Percentiles rank a stretch among this genome's conserved stretches.
Conservation (phyloP, 768 basidiomycete genomes). For the Lentinus brumalis region DNA sequence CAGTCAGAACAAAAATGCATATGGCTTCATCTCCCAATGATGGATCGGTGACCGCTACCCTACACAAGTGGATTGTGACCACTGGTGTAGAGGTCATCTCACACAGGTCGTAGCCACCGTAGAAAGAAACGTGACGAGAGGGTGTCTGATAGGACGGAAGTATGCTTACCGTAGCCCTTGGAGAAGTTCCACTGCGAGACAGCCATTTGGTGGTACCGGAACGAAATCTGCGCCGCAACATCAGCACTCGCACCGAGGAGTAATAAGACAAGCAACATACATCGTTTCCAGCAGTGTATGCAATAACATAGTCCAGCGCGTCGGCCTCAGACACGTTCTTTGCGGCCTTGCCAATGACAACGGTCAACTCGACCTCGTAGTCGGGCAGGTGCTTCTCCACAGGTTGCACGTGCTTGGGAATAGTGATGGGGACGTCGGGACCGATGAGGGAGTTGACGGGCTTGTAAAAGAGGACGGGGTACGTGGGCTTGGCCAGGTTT, state of each 20-base stretch:
- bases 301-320: conserved; percentile 85
- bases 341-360: conserved; percentile 82
- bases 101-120: too few species aligned
- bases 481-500: conserved; percentile 65
- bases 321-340: conserved; percentile 80
- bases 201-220: conserved; percentile 79
- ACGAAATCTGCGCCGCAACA: too few species aligned
- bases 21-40: too few species aligned
- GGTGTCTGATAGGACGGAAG: too few species aligned
- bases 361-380: conserved; percentile 79
- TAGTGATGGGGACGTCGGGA: conserved; percentile 61
- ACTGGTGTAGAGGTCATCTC: too few species aligned
- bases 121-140: too few species aligned
- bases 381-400: conserved; percentile 71
- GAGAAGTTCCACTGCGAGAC: conserved; percentile 88
- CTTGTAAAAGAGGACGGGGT: conserved; percentile 81
- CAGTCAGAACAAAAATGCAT: too few species aligned
- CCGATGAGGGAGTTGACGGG: conserved; percentile 71
- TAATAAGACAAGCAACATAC: too few species aligned
- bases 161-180: conserved; percentile 89
- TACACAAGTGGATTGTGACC: too few species aligned
- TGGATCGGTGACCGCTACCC: too few species aligned
- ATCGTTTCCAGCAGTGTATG: conserved; percentile 80
- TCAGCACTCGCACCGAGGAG: too few species aligned
- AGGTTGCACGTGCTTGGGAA: conserved; percentile 72